Evolutionary conservation across 2,329 filamentous ascomycete species (phyloP).

Genomic region (Blastomyces parvus): DNA sequence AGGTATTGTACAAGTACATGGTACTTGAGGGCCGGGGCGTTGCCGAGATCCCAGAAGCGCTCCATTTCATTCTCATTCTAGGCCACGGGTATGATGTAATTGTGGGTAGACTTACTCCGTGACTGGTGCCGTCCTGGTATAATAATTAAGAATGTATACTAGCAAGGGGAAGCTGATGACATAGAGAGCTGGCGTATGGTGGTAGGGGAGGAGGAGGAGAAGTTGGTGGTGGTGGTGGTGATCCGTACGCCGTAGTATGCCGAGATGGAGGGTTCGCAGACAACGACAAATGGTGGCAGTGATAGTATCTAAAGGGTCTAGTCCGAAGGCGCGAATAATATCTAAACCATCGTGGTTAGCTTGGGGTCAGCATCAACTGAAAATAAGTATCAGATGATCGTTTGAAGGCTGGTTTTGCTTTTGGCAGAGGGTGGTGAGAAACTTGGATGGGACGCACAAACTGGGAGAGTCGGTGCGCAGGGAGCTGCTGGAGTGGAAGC

Average conservation of each 20-base stretch:
- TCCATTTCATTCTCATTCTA: background rate
- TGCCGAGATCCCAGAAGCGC: background rate
- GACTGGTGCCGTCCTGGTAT: background rate
- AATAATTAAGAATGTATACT: background rate
- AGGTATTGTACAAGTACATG: background rate
- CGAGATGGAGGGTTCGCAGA: background rate
- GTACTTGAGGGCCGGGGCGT: background rate
- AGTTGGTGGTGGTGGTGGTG: background rate
- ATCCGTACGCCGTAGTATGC: background rate
- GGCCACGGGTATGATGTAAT: conserved; percentile 8
- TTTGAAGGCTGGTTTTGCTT: background rate
- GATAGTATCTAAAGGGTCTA: background rate
- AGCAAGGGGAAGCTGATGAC: background rate
- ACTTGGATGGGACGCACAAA: conserved; percentile 8
- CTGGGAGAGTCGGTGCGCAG: background rate
- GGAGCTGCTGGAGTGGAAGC: background rate
- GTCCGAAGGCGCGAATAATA: background rate
- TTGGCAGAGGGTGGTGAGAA: background rate
- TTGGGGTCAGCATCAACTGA: background rate
- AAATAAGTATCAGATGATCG: conserved; percentile 5
- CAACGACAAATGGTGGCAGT: background rate
- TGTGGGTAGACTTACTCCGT: background rate
- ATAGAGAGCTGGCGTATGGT: background rate
- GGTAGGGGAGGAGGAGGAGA: too few species aligned
- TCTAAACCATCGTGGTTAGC: conserved; percentile 5